Evolutionary conservation across 1,284 basidiomycete genomes (phyloP), one percentile per base, ranked within the genome.

Genomic region (Microbotryum intermedium): DNA sequence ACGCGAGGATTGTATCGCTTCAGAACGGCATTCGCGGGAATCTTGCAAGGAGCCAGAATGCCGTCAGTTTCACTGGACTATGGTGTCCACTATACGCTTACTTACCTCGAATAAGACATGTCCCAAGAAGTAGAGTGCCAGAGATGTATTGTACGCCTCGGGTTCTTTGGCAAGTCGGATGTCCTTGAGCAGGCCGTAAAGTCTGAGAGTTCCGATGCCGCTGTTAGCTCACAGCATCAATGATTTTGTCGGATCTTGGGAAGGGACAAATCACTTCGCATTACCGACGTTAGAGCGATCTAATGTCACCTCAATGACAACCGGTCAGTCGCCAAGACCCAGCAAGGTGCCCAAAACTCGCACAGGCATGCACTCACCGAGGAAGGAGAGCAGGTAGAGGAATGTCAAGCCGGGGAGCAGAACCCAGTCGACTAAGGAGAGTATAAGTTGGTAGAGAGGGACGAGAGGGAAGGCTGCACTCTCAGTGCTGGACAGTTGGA

Each of bases 1-100:
- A 82, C 44, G 65, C 79, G 78, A 9, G 83, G 84, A 57, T 82
- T 73, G 43, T 82, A 81, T 11, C 77, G 76, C 69, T 84, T 84
- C 59, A 69, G 53, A 18, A 69, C 49, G 34, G 68, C 56, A 52
- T 72, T 70, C 21, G 64, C 64, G 3, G 71, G 69, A 16, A 72
- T 67, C 49, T n/a, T n/a, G n/a, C n/a, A n/a, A n/a, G n/a, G n/a
- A n/a, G n/a, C n/a, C n/a, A n/a, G n/a, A n/a, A n/a, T n/a, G n/a
- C n/a, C n/a, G n/a, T n/a, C n/a, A n/a, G n/a, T n/a, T n/a, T n/a
- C n/a, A n/a, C n/a, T n/a, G n/a, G n/a, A n/a, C n/a, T n/a, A n/a
- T n/a, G n/a, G n/a, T n/a, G n/a, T n/a, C n/a, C n/a, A n/a, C n/a
- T n/a, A n/a, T n/a, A n/a, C n/a, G n/a, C n/a, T n/a, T n/a, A n/a